Evolutionary conservation across 164 flowering plant species (phyloP).

Genomic region (Dillenia suffruticosa): DNA sequence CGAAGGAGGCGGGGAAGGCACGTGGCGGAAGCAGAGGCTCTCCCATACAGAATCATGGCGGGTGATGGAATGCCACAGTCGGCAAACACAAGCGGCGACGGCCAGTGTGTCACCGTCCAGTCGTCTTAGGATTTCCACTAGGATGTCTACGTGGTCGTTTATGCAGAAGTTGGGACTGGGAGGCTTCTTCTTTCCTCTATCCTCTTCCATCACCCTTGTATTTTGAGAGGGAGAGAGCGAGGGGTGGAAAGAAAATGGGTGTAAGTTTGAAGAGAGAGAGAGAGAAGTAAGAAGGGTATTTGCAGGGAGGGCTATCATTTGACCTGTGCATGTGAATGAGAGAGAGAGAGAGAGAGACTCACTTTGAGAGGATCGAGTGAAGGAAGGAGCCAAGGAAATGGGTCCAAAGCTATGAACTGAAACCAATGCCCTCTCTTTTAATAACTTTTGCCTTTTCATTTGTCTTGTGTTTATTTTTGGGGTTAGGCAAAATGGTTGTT

Average conservation of each 20-base stretch:
- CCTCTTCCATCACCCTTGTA: slow-evolving; percentile 2
- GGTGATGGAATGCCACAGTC: slow-evolving; percentile 64
- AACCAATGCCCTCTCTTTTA: slow-evolving; percentile 27
- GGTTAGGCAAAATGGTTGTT: slow-evolving; percentile 21
- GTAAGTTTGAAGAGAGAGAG: background rate
- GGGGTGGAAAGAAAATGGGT: background rate
- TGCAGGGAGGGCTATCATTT: slow-evolving; percentile 10
- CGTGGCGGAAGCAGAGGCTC: slow-evolving; percentile 71
- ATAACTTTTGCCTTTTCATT: slow-evolving; percentile 1
- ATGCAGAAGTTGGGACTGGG: slow-evolving; percentile 34
- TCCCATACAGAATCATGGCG: slow-evolving; percentile 86
- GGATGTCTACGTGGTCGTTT: slow-evolving; percentile 76
- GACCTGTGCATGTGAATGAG: slow-evolving; percentile 16
- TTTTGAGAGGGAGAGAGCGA: slow-evolving; percentile 7
- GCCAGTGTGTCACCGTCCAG: slow-evolving; percentile 78
- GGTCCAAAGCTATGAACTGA: slow-evolving; percentile 34
- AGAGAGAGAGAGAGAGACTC: slow-evolving; percentile 8
- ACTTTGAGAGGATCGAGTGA: slow-evolving; percentile 39
- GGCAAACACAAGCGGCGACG: slow-evolving; percentile 78
- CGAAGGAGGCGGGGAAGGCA: slow-evolving; percentile 36
- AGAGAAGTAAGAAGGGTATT: background rate
- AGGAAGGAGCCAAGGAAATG: slow-evolving; percentile 44
- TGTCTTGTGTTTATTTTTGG: slow-evolving; percentile 7
- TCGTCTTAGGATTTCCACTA: slow-evolving; percentile 64
- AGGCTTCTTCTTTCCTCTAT: slow-evolving; percentile 4